phyloP scores from a whole-genome alignment of 106 monocot genomes.

The Allium fistulosum region DNA sequence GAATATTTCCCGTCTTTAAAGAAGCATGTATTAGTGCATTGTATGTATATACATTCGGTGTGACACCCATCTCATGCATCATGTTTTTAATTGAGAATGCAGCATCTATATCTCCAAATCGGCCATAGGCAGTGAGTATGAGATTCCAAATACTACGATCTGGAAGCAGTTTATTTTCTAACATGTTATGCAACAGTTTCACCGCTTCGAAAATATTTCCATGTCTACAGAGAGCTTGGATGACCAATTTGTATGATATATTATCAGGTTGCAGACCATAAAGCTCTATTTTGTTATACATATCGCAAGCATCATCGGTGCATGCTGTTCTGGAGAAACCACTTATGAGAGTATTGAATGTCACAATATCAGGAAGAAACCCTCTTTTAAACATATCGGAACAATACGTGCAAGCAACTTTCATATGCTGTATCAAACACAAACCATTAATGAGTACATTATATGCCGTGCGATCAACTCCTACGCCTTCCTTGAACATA shows the following conservation, averaged over 20 bases:
- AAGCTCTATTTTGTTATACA: slow-evolving; percentile 30
- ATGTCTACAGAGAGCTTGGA: slow-evolving; percentile 44
- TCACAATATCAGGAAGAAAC: slow-evolving; percentile 60
- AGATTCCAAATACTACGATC: slow-evolving; percentile 59
- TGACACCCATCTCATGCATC: slow-evolving; percentile 47
- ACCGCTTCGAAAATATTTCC: slow-evolving; percentile 31
- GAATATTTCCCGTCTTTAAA: slow-evolving; percentile 34
- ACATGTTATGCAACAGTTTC: slow-evolving; percentile 30
- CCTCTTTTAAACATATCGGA: slow-evolving; percentile 70
- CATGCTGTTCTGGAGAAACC: slow-evolving; percentile 40
- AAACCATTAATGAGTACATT: slow-evolving; percentile 69
- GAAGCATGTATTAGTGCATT: slow-evolving; percentile 64
- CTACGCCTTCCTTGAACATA: slow-evolving; percentile 24
- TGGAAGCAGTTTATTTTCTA: slow-evolving; percentile 28
- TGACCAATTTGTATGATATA: slow-evolving; percentile 45
- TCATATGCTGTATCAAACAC: slow-evolving; percentile 39
- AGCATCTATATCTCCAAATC: slow-evolving; percentile 28
- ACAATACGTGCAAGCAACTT: slow-evolving; percentile 34
- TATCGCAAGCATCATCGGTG: slow-evolving; percentile 49
- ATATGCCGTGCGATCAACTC: slow-evolving; percentile 44
- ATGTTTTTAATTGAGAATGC: slow-evolving; percentile 34
- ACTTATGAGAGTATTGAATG: slow-evolving; percentile 62
- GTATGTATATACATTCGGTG: slow-evolving; percentile 60
- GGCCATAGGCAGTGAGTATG: slow-evolving; percentile 53
- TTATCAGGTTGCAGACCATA: slow-evolving; percentile 35